Evolutionary conservation across 371 early-diverging fungal species (phyloP), one percentile per base, ranked within the genome.

Genomic region (Mycotypha africana): DNA sequence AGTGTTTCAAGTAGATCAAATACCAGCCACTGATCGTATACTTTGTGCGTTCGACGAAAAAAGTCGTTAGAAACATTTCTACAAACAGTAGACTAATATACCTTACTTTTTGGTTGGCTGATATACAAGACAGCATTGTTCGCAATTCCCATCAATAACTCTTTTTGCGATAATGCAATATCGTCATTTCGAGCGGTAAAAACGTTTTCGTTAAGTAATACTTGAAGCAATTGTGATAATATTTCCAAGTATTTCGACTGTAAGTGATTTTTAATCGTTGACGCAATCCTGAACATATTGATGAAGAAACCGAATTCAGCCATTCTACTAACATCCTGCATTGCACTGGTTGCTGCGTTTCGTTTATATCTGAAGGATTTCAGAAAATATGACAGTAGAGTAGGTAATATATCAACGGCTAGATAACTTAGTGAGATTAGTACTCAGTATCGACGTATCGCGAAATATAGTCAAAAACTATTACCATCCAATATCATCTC

Each of bases 251-350:
- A n/a, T n/a, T n/a, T n/a, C n/a, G n/a, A n/a, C n/a, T n/a, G n/a
- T n/a, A n/a, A n/a, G n/a, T n/a, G n/a, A 4, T 39, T 38, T 26
- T 54, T 48, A 12, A 47, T 39, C 5, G 0, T 25, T 34, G 4
- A 42, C 35, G 19, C 8, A 4, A 69, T 55, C 5, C 38, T 53
- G 6, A 53, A 37, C 33, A 58, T 33, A 31, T 62, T 52, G 11
- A 57, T 36, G 40, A 69, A 65, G 10, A 73, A 56, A 1, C 67
- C 70, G 38, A 69, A 69, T 38, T 73, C 74, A 10, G 60, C 67
- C 26, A 42, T 56, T 32, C 67, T 58, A 19, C 48, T 53, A 1
- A 48, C 33, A 39, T 68, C 64, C 28, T 70, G 62, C 43, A 53
- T 48, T 4, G 62, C 31, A 8, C 61, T 46, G 14, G 55, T 51